Conservation (phyloP, 1,284 basidiomycete species). For the Boletellus deceptivus region DNA sequence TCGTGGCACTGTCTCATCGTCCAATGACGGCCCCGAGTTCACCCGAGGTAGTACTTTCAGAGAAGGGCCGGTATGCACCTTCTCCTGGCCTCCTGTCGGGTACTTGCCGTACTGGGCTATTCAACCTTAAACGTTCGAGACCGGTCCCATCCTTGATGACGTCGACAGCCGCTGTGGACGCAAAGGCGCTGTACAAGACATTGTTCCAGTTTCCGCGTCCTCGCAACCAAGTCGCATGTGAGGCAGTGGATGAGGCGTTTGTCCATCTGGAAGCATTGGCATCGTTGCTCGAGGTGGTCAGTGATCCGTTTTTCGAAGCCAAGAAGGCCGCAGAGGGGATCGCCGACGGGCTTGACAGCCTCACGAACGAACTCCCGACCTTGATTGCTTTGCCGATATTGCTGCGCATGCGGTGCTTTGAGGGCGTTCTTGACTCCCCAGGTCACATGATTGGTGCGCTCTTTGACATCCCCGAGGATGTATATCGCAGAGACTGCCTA, state of each 20-base stretch:
- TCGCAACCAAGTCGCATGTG: slow-evolving; percentile 56
- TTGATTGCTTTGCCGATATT: slow-evolving; percentile 69
- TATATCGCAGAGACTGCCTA: slow-evolving; percentile 65
- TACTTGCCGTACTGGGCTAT: slow-evolving; percentile 58
- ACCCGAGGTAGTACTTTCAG: slow-evolving; percentile 21
- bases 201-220: slow-evolving; percentile 62
- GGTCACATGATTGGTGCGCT: slow-evolving; percentile 48
- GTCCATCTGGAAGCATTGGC: slow-evolving; percentile 57
- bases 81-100: slow-evolving; percentile 47
- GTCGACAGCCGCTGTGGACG: slow-evolving; percentile 53
- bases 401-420: slow-evolving; percentile 39
- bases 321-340: slow-evolving; percentile 28
- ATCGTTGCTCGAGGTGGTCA: slow-evolving; percentile 52
- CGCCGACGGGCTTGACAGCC: slow-evolving; percentile 43
- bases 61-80: slow-evolving; percentile 42
- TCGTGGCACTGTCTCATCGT: slow-evolving; percentile 67
- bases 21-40: slow-evolving; percentile 37
- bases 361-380: slow-evolving; percentile 64
- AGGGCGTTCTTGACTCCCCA: slow-evolving; percentile 26
- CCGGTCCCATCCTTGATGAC: slow-evolving; percentile 54
- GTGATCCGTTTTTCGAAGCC: slow-evolving; percentile 26
- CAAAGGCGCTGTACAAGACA: slow-evolving; percentile 57
- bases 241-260: slow-evolving; percentile 76
- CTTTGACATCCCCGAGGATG: slow-evolving; percentile 55
- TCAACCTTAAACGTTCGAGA: slow-evolving; percentile 67